phyloP scores from a whole-genome alignment of 805 yeast genomes.

The Kluyveromyces dobzhanskii region DNA sequence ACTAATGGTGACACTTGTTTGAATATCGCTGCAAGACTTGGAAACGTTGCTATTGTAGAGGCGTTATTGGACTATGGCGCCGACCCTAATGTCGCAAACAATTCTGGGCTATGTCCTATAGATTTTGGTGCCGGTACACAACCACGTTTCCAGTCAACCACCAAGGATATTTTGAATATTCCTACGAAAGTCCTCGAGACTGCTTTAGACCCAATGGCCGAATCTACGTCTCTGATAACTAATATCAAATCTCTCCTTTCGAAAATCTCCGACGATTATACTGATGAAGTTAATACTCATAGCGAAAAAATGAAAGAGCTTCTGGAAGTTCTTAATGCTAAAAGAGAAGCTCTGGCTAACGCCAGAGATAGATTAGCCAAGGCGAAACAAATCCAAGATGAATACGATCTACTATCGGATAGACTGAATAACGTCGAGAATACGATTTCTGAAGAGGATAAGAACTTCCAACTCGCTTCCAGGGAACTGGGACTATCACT shows the following conservation, averaged over 20 bases:
- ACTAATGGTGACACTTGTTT: constrained; percentile 91
- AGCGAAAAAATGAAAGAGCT: constrained; percentile 43
- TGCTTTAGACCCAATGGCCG: constrained; percentile 13
- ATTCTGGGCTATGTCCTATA: constrained; percentile 75
- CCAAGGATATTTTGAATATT: neutral
- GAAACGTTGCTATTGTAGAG: constrained; percentile 71
- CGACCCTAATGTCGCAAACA: constrained; percentile 66
- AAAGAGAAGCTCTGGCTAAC: constrained; percentile 18
- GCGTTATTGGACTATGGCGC: constrained; percentile 85
- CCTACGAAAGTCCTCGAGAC: constrained; percentile 4
- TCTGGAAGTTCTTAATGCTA: constrained; percentile 33
- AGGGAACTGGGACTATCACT: constrained; percentile 29
- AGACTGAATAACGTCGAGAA: constrained; percentile 51
- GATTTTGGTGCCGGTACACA: constrained; percentile 61
- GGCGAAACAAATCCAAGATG: constrained; percentile 40
- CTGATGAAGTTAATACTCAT: constrained; percentile 46
- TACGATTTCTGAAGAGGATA: constrained; percentile 57
- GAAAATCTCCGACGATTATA: constrained; percentile 50
- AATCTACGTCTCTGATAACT: constrained; percentile 28
- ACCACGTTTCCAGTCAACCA: constrained; percentile 1
- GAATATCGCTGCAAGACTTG: constrained; percentile 85
- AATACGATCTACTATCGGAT: constrained; percentile 45
- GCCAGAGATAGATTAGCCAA: constrained; percentile 21
- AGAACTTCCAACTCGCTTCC: constrained; percentile 38
- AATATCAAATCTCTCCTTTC: constrained; percentile 44